Conservation (phyloP, 495 filamentous ascomycete species). For the Penicillium malachiteum region DNA sequence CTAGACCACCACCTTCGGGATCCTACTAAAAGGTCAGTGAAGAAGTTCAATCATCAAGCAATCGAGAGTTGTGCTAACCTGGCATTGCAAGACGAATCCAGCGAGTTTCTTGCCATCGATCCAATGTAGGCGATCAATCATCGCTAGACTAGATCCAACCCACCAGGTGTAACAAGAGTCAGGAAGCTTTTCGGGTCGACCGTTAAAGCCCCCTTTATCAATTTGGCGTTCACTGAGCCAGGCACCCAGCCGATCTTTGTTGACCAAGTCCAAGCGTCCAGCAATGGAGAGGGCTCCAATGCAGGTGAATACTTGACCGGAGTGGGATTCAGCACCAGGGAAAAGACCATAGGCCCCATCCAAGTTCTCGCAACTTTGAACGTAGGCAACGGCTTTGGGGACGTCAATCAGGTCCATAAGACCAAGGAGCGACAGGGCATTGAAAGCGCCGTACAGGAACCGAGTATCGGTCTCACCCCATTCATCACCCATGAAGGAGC, state of each 20-base stretch:
- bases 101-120: constrained; percentile 78
- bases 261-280: constrained; percentile 75
- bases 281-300: constrained; percentile 85
- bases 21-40: constrained; percentile 54
- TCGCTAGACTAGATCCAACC: constrained; percentile 84
- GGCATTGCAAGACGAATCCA: constrained; percentile 78
- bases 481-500: constrained; percentile 88
- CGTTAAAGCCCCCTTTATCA: constrained; percentile 84
- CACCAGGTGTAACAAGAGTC: constrained; percentile 99
- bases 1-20: constrained; percentile 76
- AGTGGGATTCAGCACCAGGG: constrained; percentile 87
- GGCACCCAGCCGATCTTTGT: constrained; percentile 73
- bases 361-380: constrained; percentile 81
- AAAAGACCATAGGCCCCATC: constrained; percentile 90
- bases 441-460: constrained; percentile 86
- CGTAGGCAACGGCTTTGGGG: constrained; percentile 70
- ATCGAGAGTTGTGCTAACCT: constrained; percentile 43
- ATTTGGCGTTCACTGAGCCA: constrained; percentile 95
- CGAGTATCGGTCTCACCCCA: constrained; percentile 96
- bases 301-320: constrained; percentile 93
- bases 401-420: constrained; percentile 72
- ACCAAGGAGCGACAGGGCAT: constrained; percentile 77
- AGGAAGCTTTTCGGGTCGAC: constrained; percentile 90
- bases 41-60: background rate
- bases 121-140: constrained; percentile 88